Base-by-base conservation (phyloP, 2,329 filamentous ascomycete genomes). In the Sporothrix sp. region DNA sequence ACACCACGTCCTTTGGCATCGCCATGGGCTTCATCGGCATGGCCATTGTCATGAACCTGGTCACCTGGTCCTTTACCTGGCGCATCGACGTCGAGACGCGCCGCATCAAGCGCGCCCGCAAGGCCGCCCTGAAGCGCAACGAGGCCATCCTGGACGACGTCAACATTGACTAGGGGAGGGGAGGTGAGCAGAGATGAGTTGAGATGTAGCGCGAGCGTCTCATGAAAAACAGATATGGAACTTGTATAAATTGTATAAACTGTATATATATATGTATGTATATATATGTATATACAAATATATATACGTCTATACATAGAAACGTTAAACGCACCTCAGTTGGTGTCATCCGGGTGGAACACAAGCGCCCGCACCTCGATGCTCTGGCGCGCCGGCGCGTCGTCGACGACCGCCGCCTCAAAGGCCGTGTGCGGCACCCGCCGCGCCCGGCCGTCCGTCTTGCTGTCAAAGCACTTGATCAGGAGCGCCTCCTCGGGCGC, bases 291-390 rank as follows among this genome's bases (percentile, higher is more conserved):
- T n/a, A 28, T 28, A 10, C 25, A 28, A 28, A 28, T 28, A 28
- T 28, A n/a, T n/a, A n/a, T n/a, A n/a, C n/a, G n/a, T n/a, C n/a
- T n/a, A 28, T 28, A 10, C 25, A 28, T 6, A 28, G 5, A 28
- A n/a, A n/a, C n/a, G n/a, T n/a, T n/a, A n/a, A n/a, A n/a, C n/a
- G n/a, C n/a, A n/a, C n/a, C n/a, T n/a, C n/a, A n/a, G n/a, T n/a
- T n/a, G n/a, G n/a, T 28, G n/a, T 48, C 46, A 7, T 48, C 37
- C 18, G 46, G 36, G n/a, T 48, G 46, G 27, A 78, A 76, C 2
- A 78, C 71, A 55, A 79, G 63, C 2, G 70, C 68, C 52, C 76
- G 60, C 7, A 79, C 66, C 62, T 80, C 77, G 56, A 80, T 76
- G 61, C 75, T 80, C 66, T 78, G 70, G 55, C 75, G 64, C 30